These are phyloP conservation scores for Trichaptum fuscoviolaceum DNA, from an alignment of 768 basidiomycete species.

Conservation along the genomic window DNA sequence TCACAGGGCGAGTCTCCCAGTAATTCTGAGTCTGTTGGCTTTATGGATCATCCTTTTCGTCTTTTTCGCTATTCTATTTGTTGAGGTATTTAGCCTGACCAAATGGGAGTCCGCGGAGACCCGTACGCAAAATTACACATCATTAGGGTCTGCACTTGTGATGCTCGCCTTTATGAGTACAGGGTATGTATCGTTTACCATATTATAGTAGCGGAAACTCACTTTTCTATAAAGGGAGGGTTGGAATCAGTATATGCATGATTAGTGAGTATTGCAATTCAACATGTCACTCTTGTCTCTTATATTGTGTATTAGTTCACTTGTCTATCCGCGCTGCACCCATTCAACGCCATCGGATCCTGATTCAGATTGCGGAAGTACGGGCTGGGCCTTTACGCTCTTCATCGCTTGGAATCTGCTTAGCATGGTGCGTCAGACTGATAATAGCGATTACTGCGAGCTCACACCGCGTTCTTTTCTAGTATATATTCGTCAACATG, in stretches of 20 bases:
- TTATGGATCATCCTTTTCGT: slow-evolving; percentile 89
- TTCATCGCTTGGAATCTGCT: slow-evolving; percentile 95
- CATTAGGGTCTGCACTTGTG: slow-evolving; percentile 72
- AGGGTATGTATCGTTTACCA: slow-evolving; percentile 49
- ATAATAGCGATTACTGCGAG: background rate
- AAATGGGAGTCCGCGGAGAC: slow-evolving; percentile 74
- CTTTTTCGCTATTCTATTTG: slow-evolving; percentile 83
- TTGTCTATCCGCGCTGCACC: slow-evolving; percentile 79
- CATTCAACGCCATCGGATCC: slow-evolving; percentile 37
- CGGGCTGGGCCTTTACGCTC: slow-evolving; percentile 74
- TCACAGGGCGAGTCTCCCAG: slow-evolving; percentile 75
- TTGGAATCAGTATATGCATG: slow-evolving; percentile 98
- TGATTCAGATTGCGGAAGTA: slow-evolving; percentile 85
- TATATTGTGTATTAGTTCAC: slow-evolving; percentile 41
- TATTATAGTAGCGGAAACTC: slow-evolving; percentile 6
- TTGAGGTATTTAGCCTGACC: slow-evolving; percentile 89
- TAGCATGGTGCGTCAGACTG: slow-evolving; percentile 66
- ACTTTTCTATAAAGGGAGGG: slow-evolving; percentile 60
- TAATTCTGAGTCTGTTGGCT: slow-evolving; percentile 76
- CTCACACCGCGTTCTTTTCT: slow-evolving; percentile 2
- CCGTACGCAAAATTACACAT: slow-evolving; percentile 70
- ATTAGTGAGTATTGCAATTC: slow-evolving; percentile 66
- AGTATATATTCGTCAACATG: slow-evolving; percentile 97
- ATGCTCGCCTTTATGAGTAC: slow-evolving; percentile 93
- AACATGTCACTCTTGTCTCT: background rate